Evolutionary conservation across 805 yeast genomes (phyloP).

Genomic region (Metschnikowia kofuensis): DNA sequence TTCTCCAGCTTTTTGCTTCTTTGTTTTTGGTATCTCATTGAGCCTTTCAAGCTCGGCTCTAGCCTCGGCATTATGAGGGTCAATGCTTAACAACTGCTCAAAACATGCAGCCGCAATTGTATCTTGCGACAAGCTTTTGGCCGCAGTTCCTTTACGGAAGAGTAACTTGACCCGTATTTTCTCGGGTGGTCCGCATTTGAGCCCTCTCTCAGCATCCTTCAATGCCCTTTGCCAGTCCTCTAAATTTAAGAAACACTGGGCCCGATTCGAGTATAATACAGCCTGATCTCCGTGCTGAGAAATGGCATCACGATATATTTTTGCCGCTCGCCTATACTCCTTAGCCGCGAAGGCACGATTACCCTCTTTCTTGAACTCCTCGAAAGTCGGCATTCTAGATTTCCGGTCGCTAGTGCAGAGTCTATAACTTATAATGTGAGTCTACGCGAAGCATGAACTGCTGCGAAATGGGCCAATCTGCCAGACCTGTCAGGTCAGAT

Average conservation of each 20-base stretch:
- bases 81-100: constrained; percentile 37
- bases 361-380: constrained; percentile 44
- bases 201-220: constrained; percentile 49
- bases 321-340: constrained; percentile 50
- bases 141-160: constrained; percentile 49
- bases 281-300: constrained; percentile 48
- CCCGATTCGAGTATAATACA: constrained; percentile 62
- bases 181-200: constrained; percentile 27
- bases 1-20: constrained; percentile 12
- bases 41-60: constrained; percentile 29
- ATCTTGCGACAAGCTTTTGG: constrained; percentile 24
- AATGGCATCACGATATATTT: constrained; percentile 56
- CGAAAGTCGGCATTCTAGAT: constrained; percentile 20
- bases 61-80: constrained; percentile 40
- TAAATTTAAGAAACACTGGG: constrained; percentile 59
- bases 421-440: not conserved
- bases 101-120: constrained; percentile 28
- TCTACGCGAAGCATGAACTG: not conserved
- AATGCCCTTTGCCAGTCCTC: constrained; percentile 48
- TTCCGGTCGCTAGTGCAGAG: not conserved
- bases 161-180: constrained; percentile 45
- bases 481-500: not conserved
- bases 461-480: not conserved
- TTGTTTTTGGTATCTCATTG: constrained; percentile 2
- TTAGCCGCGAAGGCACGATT: constrained; percentile 48